A percentile compares a stretch with the other conserved stretches of the same genome.
These are phyloP conservation scores for Cyclotella baltica DNA, from an alignment of 108 stramenopile species.

Conservation along the genomic window DNA sequence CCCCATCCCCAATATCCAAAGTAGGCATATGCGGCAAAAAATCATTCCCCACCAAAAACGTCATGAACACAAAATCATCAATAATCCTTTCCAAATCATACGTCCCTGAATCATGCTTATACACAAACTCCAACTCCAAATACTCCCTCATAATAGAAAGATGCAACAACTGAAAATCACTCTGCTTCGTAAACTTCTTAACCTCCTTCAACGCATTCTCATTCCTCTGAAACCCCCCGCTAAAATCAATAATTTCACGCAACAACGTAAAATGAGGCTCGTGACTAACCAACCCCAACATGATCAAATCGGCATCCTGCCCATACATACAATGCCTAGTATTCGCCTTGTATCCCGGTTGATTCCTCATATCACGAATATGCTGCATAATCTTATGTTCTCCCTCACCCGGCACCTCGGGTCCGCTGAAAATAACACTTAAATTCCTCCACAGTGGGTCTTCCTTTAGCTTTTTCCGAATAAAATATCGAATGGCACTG, in stretches of 20 bases:
- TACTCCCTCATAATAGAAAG: constrained; percentile 96
- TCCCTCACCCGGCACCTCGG: constrained; percentile 98
- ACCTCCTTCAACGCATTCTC: constrained; percentile 88
- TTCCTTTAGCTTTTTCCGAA: constrained; percentile 94
- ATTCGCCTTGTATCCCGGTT: constrained; percentile 90
- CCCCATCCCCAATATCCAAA: constrained; percentile 96
- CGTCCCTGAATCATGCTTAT: constrained; percentile 28
- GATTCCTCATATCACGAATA: constrained; percentile 87
- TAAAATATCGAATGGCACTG: constrained; percentile 89
- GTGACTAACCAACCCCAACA: constrained; percentile 98
- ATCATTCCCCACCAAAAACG: constrained; percentile 98
- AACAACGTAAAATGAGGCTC: constrained; percentile 98
- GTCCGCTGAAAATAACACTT: constrained; percentile 96
- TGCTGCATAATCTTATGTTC: constrained; percentile 99
- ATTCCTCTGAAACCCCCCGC: constrained; percentile 62
- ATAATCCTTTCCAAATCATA: constrained; percentile 94
- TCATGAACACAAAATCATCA: constrained; percentile 99
- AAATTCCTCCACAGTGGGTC: constrained; percentile 94
- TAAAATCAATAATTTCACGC: constrained; percentile 95
- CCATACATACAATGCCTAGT: constrained; percentile 99
- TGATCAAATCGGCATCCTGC: constrained; percentile 99
- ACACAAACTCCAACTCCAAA: constrained; percentile 90
- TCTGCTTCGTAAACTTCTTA: constrained; percentile 93
- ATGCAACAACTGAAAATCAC: constrained; percentile 97
- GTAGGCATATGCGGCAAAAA: constrained; percentile 98